Evolutionary conservation across 176 grass and related monocot genomes (phyloP).

Genomic region (Triticum turgidum): DNA sequence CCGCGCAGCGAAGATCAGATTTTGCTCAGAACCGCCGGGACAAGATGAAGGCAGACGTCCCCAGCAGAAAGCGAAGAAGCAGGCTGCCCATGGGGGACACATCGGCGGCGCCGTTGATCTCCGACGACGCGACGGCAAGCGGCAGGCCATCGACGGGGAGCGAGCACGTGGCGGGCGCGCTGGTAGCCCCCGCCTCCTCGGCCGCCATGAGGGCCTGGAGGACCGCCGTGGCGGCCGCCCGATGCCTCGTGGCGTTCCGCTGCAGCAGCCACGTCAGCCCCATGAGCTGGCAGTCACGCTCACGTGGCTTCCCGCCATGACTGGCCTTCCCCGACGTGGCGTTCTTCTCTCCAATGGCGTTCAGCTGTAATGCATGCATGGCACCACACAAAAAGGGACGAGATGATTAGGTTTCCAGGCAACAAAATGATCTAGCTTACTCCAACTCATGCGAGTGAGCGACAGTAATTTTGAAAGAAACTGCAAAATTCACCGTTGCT

Average conservation of each 20-base stretch:
- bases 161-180: constrained; percentile 41
- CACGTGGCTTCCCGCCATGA: constrained; percentile 1
- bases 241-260: constrained; percentile 58
- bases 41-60: not conserved
- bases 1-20: not conserved
- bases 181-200: constrained; percentile 28
- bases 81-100: not conserved
- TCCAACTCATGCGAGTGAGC: too few species aligned
- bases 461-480: too few species aligned
- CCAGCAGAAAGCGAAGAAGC: not conserved
- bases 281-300: constrained; percentile 77
- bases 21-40: not conserved
- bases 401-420: not conserved
- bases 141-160: constrained; percentile 47
- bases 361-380: constrained; percentile 30
- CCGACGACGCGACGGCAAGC: constrained; percentile 51
- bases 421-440: too few species aligned
- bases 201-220: constrained; percentile 72
- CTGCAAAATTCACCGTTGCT: not conserved
- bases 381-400: not conserved
- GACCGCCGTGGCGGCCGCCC: constrained; percentile 42
- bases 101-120: constrained; percentile 42
- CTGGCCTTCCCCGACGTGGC: not conserved
- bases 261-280: constrained; percentile 81
- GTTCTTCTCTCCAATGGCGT: constrained; percentile 15